These are phyloP conservation scores for Teratosphaeria zuluensis DNA, from an alignment of 2,329 filamentous ascomycete genomes.

Conservation along the genomic window DNA sequence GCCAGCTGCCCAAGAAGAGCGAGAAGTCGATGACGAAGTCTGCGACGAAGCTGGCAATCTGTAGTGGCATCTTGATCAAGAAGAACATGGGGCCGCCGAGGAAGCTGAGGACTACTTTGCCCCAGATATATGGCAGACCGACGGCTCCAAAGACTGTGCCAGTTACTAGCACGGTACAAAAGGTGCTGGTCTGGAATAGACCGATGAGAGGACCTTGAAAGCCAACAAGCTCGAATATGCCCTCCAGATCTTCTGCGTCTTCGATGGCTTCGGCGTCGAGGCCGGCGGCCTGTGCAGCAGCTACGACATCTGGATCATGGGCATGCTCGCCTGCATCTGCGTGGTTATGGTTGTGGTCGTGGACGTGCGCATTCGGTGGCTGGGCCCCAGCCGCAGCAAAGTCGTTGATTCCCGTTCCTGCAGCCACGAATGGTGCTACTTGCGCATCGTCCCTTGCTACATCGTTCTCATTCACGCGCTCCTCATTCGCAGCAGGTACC, in stretches of 20 bases:
- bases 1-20: slow-evolving; percentile 46
- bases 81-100: slow-evolving; percentile 67
- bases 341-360: neutral
- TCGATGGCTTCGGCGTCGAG: slow-evolving; percentile 68
- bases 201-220: slow-evolving; percentile 89
- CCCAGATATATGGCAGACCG: slow-evolving; percentile 85
- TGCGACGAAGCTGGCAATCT: slow-evolving; percentile 61
- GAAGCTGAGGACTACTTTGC: slow-evolving; percentile 71
- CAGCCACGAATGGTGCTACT: slow-evolving; percentile 50
- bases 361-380: neutral
- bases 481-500: slow-evolving; percentile 44
- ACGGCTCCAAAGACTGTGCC: slow-evolving; percentile 78
- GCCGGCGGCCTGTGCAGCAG: slow-evolving; percentile 56
- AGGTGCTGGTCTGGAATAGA: slow-evolving; percentile 87
- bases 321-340: neutral
- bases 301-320: slow-evolving; percentile 47
- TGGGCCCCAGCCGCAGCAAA: slow-evolving; percentile 5
- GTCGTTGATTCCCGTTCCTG: slow-evolving; percentile 29
- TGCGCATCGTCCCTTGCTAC: slow-evolving; percentile 34
- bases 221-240: slow-evolving; percentile 88
- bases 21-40: slow-evolving; percentile 69
- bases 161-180: slow-evolving; percentile 82
- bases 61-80: slow-evolving; percentile 58
- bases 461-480: slow-evolving; percentile 50
- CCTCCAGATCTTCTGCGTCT: slow-evolving; percentile 86